A percentile compares a stretch with the other conserved stretches of the same genome.
These are phyloP conservation scores for Lachancea fermentati DNA, from an alignment of 805 yeast species.

Conservation along the genomic window DNA sequence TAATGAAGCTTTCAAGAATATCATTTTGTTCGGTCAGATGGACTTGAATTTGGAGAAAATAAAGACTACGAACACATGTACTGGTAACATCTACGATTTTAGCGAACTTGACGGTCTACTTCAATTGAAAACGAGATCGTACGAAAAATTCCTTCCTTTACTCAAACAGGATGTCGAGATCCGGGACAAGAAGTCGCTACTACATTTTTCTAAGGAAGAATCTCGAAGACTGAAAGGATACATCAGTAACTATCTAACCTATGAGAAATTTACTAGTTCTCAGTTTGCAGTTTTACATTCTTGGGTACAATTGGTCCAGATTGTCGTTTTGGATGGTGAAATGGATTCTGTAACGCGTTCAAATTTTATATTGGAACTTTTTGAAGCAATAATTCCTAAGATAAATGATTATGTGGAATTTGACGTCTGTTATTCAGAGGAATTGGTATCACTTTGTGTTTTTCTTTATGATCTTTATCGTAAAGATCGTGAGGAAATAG, in stretches of 20 bases:
- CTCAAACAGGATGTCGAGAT: conserved; percentile 10
- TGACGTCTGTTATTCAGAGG: conserved; percentile 65
- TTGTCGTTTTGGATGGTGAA: conserved; percentile 60
- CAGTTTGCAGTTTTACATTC: conserved; percentile 66
- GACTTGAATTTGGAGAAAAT: conserved; percentile 41
- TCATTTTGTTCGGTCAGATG: conserved; percentile 31
- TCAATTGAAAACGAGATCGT: conserved; percentile 21
- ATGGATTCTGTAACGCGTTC: conserved; percentile 42
- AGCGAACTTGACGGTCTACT: conserved; percentile 35
- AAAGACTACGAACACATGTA: conserved; percentile 22
- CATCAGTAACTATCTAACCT: conserved; percentile 42
- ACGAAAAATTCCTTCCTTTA: conserved; percentile 1
- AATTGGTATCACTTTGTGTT: conserved; percentile 69
- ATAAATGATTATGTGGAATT: conserved; percentile 66
- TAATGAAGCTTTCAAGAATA: conserved; percentile 13
- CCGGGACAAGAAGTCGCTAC: conserved; percentile 15
- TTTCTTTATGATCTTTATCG: conserved; percentile 61
- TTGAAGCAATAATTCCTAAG: conserved; percentile 71
- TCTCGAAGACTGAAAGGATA: conserved; percentile 28
- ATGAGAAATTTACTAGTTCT: conserved; percentile 41
- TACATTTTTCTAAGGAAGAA: conserved; percentile 18
- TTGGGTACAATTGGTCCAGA: conserved; percentile 78
- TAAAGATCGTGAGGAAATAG: conserved; percentile 35
- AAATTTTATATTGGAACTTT: conserved; percentile 66
- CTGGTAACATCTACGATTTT: conserved; percentile 39